A percentile compares a stretch with the other conserved stretches of the same genome.
Conservation (phyloP, 164 flowering plant genomes). For the Tinospora cordifolia region DNA sequence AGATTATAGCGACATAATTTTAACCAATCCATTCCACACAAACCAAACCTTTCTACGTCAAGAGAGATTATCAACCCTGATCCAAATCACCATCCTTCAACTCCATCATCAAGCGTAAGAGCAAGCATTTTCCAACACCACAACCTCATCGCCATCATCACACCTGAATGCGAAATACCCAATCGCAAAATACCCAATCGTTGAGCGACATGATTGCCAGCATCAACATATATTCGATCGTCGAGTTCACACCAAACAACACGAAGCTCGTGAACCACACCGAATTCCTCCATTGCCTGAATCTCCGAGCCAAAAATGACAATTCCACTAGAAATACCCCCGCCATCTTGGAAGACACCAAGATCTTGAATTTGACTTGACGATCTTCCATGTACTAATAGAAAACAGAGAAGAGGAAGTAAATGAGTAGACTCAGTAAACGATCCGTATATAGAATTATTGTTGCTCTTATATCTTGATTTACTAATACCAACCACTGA, state of each 20-base stretch:
- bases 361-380: constrained; percentile 41
- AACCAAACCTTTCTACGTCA: no score
- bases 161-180: constrained; percentile 48
- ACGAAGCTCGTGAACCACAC: constrained; percentile 25
- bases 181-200: constrained; percentile 52
- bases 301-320: constrained; percentile 4
- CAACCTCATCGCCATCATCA: constrained; percentile 26
- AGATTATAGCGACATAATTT: no score
- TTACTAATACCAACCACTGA: no score
- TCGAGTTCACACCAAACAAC: constrained; percentile 54
- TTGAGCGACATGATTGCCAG: constrained; percentile 76
- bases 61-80: not conserved
- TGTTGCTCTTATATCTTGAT: no score
- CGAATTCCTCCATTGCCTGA: constrained; percentile 8
- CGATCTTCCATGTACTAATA: constrained; percentile 80
- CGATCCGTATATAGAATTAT: no score
- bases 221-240: constrained; percentile 69
- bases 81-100: not conserved
- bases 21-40: not conserved
- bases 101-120: constrained; percentile 47
- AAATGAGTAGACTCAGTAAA: constrained; percentile 54
- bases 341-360: constrained; percentile 11
- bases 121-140: constrained; percentile 39
- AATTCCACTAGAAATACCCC: constrained; percentile 26
- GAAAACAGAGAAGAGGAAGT: constrained; percentile 53